Percentiles rank a stretch among this genome's conserved stretches.
These are phyloP conservation scores for Capronia coronata DNA, from an alignment of 2,329 filamentous ascomycete genomes.

Conservation along the genomic window DNA sequence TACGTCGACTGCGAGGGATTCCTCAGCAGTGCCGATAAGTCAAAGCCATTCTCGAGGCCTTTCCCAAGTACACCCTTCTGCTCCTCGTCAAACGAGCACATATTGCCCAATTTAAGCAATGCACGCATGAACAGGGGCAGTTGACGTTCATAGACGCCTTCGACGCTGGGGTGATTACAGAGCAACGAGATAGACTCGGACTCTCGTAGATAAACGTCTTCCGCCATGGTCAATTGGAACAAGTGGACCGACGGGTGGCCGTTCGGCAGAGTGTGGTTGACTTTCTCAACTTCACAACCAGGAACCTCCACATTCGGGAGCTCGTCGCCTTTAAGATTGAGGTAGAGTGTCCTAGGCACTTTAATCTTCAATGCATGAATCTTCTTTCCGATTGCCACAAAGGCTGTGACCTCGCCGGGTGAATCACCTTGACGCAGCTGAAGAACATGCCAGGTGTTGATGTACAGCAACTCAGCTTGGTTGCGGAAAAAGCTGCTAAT, in stretches of 20 bases:
- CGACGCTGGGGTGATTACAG: constrained; percentile 88
- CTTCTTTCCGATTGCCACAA: constrained; percentile 88
- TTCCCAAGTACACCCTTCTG: constrained; percentile 87
- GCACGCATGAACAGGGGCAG: constrained; percentile 81
- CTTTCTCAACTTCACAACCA: constrained; percentile 83
- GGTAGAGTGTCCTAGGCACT: constrained; percentile 79
- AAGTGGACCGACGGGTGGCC: constrained; percentile 89
- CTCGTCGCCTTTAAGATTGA: constrained; percentile 83
- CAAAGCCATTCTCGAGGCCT: constrained; percentile 89
- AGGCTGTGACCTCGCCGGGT: constrained; percentile 79
- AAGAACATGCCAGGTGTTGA: constrained; percentile 89
- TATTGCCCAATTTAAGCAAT: constrained; percentile 79
- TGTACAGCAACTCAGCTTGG: constrained; percentile 83
- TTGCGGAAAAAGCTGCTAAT: constrained; percentile 75
- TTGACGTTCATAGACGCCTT: constrained; percentile 94
- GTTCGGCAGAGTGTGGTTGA: constrained; percentile 87
- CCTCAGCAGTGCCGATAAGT: constrained; percentile 67
- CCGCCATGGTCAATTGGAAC: constrained; percentile 85
- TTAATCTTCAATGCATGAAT: constrained; percentile 82
- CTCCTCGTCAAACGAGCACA: constrained; percentile 86
- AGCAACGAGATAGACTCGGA: constrained; percentile 72
- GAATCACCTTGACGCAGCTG: constrained; percentile 77
- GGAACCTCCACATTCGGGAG: constrained; percentile 81
- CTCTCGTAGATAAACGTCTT: constrained; percentile 80
- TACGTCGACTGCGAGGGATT: constrained; percentile 65